These are phyloP conservation scores for Globisporangium megalacanthum DNA, from an alignment of 352 stramenopile species.

Conservation along the genomic window DNA sequence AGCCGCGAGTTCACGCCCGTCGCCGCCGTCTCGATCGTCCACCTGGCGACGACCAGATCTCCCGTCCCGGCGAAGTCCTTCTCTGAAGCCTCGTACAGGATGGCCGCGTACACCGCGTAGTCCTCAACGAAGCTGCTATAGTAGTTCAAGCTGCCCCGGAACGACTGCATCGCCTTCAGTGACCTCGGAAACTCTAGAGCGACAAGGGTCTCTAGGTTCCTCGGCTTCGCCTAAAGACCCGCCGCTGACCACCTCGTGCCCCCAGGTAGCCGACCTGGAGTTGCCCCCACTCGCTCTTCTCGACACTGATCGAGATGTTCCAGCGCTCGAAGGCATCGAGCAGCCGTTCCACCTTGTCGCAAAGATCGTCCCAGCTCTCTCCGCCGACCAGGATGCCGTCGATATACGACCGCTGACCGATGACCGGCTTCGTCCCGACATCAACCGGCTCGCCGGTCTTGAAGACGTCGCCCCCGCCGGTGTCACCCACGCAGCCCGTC, in stretches of 20 bases:
- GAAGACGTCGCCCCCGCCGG: not conserved
- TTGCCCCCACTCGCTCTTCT: constrained; percentile 14
- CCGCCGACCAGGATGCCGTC: constrained; percentile 19
- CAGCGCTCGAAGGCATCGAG: constrained; percentile 11
- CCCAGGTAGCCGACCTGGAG: constrained; percentile 12
- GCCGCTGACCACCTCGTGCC: constrained; percentile 8
- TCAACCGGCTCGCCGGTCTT: not conserved
- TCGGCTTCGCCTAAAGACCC: constrained; percentile 7
- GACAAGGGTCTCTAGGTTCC: not conserved
- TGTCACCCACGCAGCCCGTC: not conserved
- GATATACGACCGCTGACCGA: constrained; percentile 17
- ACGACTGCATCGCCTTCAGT: not conserved
- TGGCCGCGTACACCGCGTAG: not conserved
- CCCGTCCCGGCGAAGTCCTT: not conserved
- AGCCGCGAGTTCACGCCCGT: not conserved
- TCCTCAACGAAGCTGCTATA: not conserved
- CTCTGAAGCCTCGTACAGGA: not conserved
- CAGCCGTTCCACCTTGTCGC: constrained; percentile 3
- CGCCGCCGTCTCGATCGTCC: not conserved
- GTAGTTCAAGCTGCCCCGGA: not conserved
- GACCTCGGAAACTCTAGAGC: not conserved
- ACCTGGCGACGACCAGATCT: too few species aligned
- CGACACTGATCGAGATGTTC: constrained; percentile 18
- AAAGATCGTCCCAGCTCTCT: constrained; percentile 10
- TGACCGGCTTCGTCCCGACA: not conserved